Evolutionary conservation across 495 filamentous ascomycete genomes (phyloP).

Genomic region (Thermochaetoides thermophila): DNA sequence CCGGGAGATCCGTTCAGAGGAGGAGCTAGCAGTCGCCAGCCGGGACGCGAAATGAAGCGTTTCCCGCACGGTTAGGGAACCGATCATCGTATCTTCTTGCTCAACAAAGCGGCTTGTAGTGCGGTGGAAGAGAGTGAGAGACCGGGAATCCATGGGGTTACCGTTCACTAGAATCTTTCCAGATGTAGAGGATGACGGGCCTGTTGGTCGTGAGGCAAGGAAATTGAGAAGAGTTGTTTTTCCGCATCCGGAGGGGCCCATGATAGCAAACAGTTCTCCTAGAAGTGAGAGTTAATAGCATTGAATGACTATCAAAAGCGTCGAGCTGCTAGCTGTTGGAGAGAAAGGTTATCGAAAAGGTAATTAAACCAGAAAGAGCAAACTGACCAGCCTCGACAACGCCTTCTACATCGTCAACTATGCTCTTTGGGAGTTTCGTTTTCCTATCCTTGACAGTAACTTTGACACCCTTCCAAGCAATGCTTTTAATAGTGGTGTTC

Average conservation of each 20-base stretch:
- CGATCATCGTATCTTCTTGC: slow-evolving; percentile 72
- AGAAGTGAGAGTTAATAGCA: background rate
- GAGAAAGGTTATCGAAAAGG: background rate
- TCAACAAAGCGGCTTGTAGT: slow-evolving; percentile 59
- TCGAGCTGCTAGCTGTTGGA: background rate
- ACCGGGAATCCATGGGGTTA: slow-evolving; percentile 13
- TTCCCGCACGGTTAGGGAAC: slow-evolving; percentile 61
- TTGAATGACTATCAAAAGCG: background rate
- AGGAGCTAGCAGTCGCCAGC: slow-evolving; percentile 23
- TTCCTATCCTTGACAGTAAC: slow-evolving; percentile 56
- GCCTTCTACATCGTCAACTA: slow-evolving; percentile 39
- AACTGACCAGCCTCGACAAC: slow-evolving; percentile 32
- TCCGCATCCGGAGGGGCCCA: slow-evolving; percentile 63
- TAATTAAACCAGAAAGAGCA: background rate
- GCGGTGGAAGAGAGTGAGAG: slow-evolving; percentile 30
- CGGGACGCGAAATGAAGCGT: slow-evolving; percentile 64
- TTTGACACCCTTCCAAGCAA: slow-evolving; percentile 46
- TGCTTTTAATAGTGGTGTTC: slow-evolving; percentile 27
- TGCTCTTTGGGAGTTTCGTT: slow-evolving; percentile 40
- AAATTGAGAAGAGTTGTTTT: slow-evolving; percentile 69
- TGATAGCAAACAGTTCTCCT: slow-evolving; percentile 61
- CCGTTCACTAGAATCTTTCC: slow-evolving; percentile 47
- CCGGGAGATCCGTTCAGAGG: slow-evolving; percentile 53
- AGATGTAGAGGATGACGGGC: slow-evolving; percentile 1
- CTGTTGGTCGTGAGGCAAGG: slow-evolving; percentile 55